Evolutionary conservation across 768 basidiomycete species (phyloP), one percentile per base, ranked within the genome.

Genomic region (Psilocybe subaeruginosa): DNA sequence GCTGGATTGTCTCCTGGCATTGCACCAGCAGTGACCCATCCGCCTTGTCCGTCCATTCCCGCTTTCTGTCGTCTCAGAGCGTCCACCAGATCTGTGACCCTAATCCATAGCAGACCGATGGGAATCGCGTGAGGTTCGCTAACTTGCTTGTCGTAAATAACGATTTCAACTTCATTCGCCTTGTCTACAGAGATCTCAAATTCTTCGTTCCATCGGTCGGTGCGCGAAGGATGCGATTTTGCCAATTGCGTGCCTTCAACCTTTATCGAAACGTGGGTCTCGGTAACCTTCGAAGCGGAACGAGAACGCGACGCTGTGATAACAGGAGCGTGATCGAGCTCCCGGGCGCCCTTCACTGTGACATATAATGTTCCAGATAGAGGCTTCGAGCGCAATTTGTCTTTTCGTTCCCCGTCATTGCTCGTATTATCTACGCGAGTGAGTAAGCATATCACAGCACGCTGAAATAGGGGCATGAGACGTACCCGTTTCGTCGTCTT

Each of bases 151-250:
- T 99, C 97, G 69, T 95, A 95, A 33, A 99, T 86, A 31, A 94
- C 92, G 54, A 99, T 89, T 77, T 99, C 97, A 52, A 98, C 92
- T 80, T 99, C 97, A 72, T 97, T 98, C 12, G 97, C 96, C 76
- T 99, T 99, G 80, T 99, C 97, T 43, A 99, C 92, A 0, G 89
- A 82, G 61, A 99, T 93, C 74, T 97, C 95, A 64, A 99, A 98
- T 61, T 95, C 93, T 75, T 99, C 96, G 72, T 94, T 93, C 97
- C 97, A 99, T 48, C 92, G 89, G 76, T 99, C 97, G 30, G 91
- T 97, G 61, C 95, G 89, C 8, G 95, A 90, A 7, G 94, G 92
- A 72, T 97, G 95, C 0, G 96, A 95, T 59, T 90, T 88, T 4
- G 94, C 97, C 12, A 93, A 84, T 67, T 95, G 92, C 17, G 93